These are phyloP conservation scores for Melampsora larici-populina DNA, from an alignment of 1,284 basidiomycete genomes.

Conservation along the genomic window DNA sequence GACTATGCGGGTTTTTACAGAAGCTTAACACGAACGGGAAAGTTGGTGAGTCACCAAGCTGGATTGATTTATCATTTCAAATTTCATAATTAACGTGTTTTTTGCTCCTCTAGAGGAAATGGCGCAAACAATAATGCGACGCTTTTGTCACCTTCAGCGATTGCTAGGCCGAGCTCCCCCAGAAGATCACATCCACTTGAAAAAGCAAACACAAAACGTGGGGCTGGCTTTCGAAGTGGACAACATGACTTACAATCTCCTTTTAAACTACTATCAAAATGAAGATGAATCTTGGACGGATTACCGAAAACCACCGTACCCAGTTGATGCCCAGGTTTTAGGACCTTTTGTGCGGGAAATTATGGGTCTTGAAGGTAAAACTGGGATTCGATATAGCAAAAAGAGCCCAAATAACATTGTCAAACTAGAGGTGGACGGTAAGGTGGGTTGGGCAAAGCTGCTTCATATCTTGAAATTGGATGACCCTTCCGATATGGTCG, in stretches of 20 bases:
- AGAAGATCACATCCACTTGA: not conserved
- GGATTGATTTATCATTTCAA: too few species aligned
- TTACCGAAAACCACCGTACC: not conserved
- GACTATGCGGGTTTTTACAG: conserved; percentile 39
- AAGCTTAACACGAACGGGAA: conserved; percentile 33
- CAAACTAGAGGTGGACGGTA: not conserved
- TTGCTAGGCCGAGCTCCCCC: not conserved
- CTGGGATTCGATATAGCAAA: too few species aligned
- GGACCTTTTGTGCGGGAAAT: not conserved
- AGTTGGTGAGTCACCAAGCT: not conserved
- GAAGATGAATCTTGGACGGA: not conserved
- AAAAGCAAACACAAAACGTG: not conserved
- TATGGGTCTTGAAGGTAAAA: not conserved
- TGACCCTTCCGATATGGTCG: not conserved
- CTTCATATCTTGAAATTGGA: not conserved
- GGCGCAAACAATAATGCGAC: not conserved
- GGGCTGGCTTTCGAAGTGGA: not conserved
- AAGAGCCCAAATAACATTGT: not conserved
- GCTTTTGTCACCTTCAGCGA: conserved; percentile 4
- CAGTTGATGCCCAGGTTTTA: not conserved
- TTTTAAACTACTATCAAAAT: not conserved
- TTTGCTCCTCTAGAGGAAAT: not conserved
- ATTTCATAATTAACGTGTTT: not conserved
- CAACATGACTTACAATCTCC: too few species aligned
- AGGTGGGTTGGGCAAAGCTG: not conserved